Conservation (phyloP, 768 basidiomycete species). For the Amyloporia xantha region DNA sequence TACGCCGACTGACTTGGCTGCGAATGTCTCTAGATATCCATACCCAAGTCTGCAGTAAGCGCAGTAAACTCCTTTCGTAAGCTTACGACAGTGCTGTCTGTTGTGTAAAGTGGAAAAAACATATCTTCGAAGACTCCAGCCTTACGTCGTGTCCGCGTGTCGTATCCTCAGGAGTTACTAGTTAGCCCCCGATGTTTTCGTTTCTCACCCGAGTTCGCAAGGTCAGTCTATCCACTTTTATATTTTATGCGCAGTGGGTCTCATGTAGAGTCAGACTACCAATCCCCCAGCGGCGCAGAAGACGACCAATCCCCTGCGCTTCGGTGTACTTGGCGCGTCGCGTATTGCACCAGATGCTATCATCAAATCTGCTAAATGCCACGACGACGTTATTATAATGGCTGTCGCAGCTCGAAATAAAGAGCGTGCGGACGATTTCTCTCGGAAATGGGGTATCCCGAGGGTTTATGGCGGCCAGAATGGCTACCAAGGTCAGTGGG, state of each 20-base stretch:
- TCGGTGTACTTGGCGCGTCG: constrained; percentile 49
- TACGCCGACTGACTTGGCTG: too few species aligned
- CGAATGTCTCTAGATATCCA: too few species aligned
- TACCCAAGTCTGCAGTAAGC: too few species aligned
- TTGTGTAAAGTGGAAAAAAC: too few species aligned
- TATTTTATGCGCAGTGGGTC: too few species aligned
- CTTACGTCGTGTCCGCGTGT: too few species aligned
- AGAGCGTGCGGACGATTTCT: constrained; percentile 39
- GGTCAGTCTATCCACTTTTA: not conserved
- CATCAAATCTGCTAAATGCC: constrained; percentile 43
- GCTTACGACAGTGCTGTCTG: too few species aligned
- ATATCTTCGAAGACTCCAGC: too few species aligned
- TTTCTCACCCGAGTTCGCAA: not conserved
- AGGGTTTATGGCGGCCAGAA: constrained; percentile 42
- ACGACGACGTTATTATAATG: constrained; percentile 48
- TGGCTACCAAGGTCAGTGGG: constrained; percentile 44
- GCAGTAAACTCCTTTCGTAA: too few species aligned
- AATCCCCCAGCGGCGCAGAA: not conserved
- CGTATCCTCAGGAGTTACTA: too few species aligned
- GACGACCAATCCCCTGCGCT: constrained; percentile 15
- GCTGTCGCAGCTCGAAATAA: constrained; percentile 57
- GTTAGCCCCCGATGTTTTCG: not conserved
- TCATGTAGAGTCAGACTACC: not conserved
- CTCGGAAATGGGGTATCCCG: constrained; percentile 46
- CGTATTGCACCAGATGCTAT: constrained; percentile 46